These are phyloP conservation scores for Apiospora arundinis DNA, from an alignment of 2,329 filamentous ascomycete genomes.

Conservation along the genomic window DNA sequence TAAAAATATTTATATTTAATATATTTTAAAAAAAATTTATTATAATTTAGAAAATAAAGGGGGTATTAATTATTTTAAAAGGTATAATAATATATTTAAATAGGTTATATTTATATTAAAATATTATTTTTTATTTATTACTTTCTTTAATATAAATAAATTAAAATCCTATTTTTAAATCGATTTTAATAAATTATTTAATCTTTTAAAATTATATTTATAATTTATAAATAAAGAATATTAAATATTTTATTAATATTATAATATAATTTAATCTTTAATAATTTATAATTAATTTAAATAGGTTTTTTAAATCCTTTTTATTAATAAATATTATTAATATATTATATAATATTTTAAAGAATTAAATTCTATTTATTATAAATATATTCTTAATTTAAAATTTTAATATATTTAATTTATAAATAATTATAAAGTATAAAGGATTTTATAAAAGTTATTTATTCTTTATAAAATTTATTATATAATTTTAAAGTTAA, in stretches of 20 bases:
- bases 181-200: not conserved
- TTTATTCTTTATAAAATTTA: not conserved
- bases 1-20: not conserved
- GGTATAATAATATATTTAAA: not conserved
- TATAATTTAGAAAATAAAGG: not conserved
- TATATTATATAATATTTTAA: not conserved
- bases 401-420: not conserved
- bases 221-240: not conserved
- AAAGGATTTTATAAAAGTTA: not conserved
- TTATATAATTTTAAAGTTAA: not conserved
- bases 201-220: not conserved
- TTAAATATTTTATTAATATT: not conserved
- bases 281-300: not conserved
- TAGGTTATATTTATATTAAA: not conserved
- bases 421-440: not conserved
- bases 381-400: not conserved
- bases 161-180: not conserved
- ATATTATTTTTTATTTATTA: not conserved
- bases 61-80: not conserved
- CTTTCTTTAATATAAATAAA: not conserved
- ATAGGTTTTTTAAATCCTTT: not conserved
- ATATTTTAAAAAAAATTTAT: not conserved
- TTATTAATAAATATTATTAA: constrained; percentile 6
- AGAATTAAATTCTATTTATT: not conserved
- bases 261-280: not conserved